phyloP scores from a whole-genome alignment of 2,329 filamentous ascomycete species.

The Microthyrium microscopicum region DNA sequence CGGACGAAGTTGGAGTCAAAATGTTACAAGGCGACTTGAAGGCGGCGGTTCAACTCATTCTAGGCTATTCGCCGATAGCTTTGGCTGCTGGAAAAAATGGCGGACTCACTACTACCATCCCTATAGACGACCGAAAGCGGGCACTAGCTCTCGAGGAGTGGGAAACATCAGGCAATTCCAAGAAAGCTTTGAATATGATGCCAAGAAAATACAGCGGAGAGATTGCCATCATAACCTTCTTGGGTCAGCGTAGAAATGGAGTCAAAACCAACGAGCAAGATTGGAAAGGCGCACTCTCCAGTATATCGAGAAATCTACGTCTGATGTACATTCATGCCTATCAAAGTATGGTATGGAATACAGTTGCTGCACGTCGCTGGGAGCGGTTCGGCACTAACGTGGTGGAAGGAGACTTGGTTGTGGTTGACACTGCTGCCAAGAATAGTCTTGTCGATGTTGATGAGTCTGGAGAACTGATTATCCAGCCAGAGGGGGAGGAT shows the following conservation, averaged over 20 bases:
- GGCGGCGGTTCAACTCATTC: constrained; percentile 60
- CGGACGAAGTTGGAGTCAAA: constrained; percentile 67
- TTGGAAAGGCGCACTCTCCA: constrained; percentile 63
- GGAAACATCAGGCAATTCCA: constrained; percentile 40
- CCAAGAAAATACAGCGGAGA: constrained; percentile 76
- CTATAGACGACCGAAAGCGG: constrained; percentile 60
- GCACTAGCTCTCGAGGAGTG: constrained; percentile 66
- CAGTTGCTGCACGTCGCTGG: constrained; percentile 67
- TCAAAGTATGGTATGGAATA: constrained; percentile 90
- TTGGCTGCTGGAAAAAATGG: constrained; percentile 35
- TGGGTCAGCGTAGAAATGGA: constrained; percentile 32
- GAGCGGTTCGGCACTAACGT: constrained; percentile 55
- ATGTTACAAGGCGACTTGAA: constrained; percentile 71
- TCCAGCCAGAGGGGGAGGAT: constrained; percentile 42
- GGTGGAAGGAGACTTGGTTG: constrained; percentile 70
- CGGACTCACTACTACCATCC: constrained; percentile 29
- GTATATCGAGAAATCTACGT: constrained; percentile 65
- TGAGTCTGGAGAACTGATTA: constrained; percentile 48
- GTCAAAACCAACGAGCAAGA: constrained; percentile 41
- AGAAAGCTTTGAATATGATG: constrained; percentile 48
- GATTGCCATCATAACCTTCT: constrained; percentile 58
- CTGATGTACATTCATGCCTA: constrained; percentile 97
- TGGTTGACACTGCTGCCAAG: constrained; percentile 35
- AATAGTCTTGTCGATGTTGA: constrained; percentile 28
- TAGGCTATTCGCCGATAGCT: constrained; percentile 52